A percentile compares a stretch with the other conserved stretches of the same genome.
These are phyloP conservation scores for Fragaria vesca DNA, from an alignment of 306 rosid species.

Conservation along the genomic window DNA sequence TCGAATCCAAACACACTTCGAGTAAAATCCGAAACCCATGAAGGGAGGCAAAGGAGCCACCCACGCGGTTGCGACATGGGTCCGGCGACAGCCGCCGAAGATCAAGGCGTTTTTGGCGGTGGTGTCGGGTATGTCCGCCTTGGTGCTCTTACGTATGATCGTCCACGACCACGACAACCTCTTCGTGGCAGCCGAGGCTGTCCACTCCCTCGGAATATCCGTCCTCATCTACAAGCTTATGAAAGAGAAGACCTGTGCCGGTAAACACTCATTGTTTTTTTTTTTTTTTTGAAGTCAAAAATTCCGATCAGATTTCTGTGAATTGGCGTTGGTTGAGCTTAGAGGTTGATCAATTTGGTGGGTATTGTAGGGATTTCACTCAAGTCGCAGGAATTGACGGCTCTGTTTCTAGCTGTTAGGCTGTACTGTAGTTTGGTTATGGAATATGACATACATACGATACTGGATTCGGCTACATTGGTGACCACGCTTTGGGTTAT, in stretches of 20 bases:
- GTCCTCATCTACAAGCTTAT: conserved; percentile 65
- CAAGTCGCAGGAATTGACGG: conserved; percentile 77
- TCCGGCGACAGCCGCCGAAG: conserved; percentile 65
- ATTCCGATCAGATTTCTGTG: conserved; percentile 1
- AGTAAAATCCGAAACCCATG: conserved; percentile 25
- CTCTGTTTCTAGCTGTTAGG: conserved; percentile 64
- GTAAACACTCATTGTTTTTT: conserved; percentile 16
- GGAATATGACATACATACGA: conserved; percentile 78
- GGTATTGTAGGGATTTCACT: conserved; percentile 63
- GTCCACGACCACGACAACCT: conserved; percentile 69
- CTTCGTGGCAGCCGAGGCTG: conserved; percentile 63
- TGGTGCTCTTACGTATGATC: conserved; percentile 47
- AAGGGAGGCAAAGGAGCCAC: conserved; percentile 46
- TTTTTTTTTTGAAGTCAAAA: neutral
- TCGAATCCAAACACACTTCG: neutral
- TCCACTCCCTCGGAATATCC: conserved; percentile 62
- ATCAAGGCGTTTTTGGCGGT: conserved; percentile 53
- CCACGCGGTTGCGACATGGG: conserved; percentile 53
- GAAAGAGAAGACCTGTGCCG: conserved; percentile 70
- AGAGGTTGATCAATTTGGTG: neutral
- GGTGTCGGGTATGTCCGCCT: conserved; percentile 34
- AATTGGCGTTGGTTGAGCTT: neutral
- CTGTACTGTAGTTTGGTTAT: conserved; percentile 76
- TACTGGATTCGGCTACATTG: conserved; percentile 70
- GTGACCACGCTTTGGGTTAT: conserved; percentile 72